Evolutionary conservation across 164 flowering plant genomes (phyloP).

Genomic region (Sedum album): DNA sequence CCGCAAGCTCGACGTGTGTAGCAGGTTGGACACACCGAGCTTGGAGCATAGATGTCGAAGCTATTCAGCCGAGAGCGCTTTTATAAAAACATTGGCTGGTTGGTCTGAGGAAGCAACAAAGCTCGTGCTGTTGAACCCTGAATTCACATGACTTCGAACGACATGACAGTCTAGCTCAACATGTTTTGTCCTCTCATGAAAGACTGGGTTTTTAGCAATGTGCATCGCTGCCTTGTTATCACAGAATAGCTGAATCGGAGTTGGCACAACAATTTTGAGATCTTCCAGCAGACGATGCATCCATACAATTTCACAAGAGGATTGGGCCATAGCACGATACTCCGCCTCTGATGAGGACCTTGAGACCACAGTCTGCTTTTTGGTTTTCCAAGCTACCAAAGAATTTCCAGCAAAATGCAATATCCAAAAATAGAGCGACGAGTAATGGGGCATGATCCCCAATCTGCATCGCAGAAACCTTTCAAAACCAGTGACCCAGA

Average conservation of each 20-base stretch:
- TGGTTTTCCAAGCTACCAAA: background rate
- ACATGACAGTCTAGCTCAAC: background rate
- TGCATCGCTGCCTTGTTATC: background rate
- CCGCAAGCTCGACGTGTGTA: too few relatives aligned
- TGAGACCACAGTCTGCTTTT: background rate
- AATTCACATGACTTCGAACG: background rate
- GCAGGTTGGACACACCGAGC: too few relatives aligned
- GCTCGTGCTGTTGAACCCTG: background rate
- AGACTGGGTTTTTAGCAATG: background rate
- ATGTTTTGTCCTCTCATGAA: background rate
- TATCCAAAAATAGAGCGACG: background rate
- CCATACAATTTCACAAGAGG: background rate
- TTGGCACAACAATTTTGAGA: background rate
- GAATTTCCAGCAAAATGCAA: background rate
- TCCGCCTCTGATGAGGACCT: background rate
- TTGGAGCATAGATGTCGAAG: too few relatives aligned
- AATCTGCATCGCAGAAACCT: background rate
- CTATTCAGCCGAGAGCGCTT: background rate
- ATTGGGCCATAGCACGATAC: background rate
- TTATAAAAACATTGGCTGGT: background rate
- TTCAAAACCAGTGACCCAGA: too few relatives aligned
- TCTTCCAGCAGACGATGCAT: background rate
- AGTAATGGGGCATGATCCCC: background rate
- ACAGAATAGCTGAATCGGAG: background rate
- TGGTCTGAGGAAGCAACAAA: background rate